Conservation (phyloP, 305 asterid genomes). For the Fraxinus latifolia region DNA sequence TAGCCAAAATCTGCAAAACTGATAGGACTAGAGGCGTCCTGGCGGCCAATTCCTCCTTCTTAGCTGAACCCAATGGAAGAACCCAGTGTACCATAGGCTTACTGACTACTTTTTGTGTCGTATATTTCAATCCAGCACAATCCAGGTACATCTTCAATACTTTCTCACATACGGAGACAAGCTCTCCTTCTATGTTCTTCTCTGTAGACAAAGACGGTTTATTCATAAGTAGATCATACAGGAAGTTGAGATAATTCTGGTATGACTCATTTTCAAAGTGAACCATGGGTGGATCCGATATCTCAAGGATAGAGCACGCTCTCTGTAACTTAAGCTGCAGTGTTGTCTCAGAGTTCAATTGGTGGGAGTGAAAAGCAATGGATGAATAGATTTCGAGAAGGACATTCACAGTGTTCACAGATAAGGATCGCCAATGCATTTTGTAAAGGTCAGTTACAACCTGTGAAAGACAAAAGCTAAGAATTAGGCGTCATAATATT, state of each 20-base stretch:
- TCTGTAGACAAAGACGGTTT: constrained; percentile 48
- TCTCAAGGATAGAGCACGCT: constrained; percentile 65
- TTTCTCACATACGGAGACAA: constrained; percentile 63
- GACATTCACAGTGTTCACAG: constrained; percentile 39
- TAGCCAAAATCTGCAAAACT: constrained; percentile 59
- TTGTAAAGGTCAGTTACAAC: constrained; percentile 81
- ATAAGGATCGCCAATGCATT: constrained; percentile 51
- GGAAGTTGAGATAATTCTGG: constrained; percentile 58
- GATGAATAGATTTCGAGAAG: constrained; percentile 53
- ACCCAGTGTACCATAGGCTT: constrained; percentile 41
- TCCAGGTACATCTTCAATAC: constrained; percentile 66
- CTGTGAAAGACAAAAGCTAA: constrained; percentile 41
- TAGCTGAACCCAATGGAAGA: constrained; percentile 85
- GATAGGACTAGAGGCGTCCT: constrained; percentile 65
- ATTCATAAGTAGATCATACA: constrained; percentile 56
- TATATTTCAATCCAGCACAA: constrained; percentile 52
- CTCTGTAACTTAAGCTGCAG: constrained; percentile 63
- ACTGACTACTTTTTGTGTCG: constrained; percentile 24
- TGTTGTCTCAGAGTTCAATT: constrained; percentile 54
- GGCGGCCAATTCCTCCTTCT: constrained; percentile 93
- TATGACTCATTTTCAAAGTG: constrained; percentile 86
- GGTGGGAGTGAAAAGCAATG: constrained; percentile 64
- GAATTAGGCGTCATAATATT: constrained; percentile 1
- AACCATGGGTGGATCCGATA: constrained; percentile 82
- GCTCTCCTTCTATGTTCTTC: constrained; percentile 58